Evolutionary conservation across 106 monocot genomes (phyloP).

Genomic region (Hemerocallis citrina): DNA sequence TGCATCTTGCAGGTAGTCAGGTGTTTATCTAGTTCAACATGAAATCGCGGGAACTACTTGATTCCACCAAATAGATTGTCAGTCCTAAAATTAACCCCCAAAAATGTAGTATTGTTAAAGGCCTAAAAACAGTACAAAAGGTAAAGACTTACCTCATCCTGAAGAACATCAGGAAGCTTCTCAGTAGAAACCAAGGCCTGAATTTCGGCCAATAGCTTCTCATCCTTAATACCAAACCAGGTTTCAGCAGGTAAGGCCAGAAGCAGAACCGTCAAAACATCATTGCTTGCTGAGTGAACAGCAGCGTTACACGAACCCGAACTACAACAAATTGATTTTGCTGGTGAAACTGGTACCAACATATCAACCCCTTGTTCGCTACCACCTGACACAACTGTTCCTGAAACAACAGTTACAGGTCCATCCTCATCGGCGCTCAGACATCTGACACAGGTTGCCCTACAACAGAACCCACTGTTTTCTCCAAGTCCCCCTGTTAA

Average conservation of each 20-base stretch:
- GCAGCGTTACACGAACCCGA: constrained; percentile 17
- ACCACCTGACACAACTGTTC: constrained; percentile 51
- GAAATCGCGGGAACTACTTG: too few species aligned
- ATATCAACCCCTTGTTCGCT: constrained; percentile 72
- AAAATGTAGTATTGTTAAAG: too few species aligned
- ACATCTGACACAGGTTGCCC: constrained; percentile 43
- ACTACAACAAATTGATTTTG: constrained; percentile 17
- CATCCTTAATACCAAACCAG: constrained; percentile 58
- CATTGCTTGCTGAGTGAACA: constrained; percentile 50
- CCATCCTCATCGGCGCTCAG: constrained; percentile 32
- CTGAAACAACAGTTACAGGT: constrained; percentile 43
- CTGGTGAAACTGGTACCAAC: constrained; percentile 51
- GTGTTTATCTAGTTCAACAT: neutral
- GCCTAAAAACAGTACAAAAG: neutral
- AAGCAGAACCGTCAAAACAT: constrained; percentile 71
- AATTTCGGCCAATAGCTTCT: constrained; percentile 52
- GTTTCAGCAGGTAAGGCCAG: constrained; percentile 55
- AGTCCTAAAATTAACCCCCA: neutral
- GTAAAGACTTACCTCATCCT: constrained; percentile 54
- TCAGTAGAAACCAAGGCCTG: constrained; percentile 43
- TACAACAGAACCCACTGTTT: constrained; percentile 41
- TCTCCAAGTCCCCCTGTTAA: constrained; percentile 27
- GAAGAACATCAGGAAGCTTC: constrained; percentile 66
- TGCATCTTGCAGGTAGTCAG: too few species aligned
- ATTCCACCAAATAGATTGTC: neutral